A percentile compares a stretch with the other conserved stretches of the same genome.
These are phyloP conservation scores for Ziziphus jujuba DNA, from an alignment of 306 rosid genomes.

Conservation along the genomic window DNA sequence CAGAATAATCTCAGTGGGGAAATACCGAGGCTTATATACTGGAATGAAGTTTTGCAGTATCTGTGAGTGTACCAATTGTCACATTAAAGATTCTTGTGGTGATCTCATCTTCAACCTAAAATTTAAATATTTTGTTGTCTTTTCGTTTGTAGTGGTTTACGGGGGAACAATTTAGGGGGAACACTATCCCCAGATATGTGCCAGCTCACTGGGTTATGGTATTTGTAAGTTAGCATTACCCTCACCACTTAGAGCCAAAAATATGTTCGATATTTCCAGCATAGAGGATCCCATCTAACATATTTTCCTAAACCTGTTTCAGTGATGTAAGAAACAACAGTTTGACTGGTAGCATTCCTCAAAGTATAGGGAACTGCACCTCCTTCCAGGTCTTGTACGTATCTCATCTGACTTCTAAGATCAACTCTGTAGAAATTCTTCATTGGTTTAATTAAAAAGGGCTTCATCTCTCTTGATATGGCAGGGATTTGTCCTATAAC, in stretches of 20 bases:
- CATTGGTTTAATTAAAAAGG: background rate
- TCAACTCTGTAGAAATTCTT: background rate
- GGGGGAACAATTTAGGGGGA: conserved; percentile 90
- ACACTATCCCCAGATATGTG: conserved; percentile 92
- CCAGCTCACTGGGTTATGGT: conserved; percentile 94
- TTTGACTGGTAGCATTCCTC: conserved; percentile 85
- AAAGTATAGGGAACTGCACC: conserved; percentile 84
- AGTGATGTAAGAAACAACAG: conserved; percentile 98
- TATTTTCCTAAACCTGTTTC: conserved; percentile 14
- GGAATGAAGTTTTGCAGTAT: conserved; percentile 98
- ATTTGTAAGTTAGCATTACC: conserved; percentile 68
- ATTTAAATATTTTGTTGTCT: background rate
- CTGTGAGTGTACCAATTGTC: conserved; percentile 55
- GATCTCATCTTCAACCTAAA: background rate
- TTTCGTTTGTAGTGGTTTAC: conserved; percentile 60
- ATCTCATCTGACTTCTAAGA: conserved; percentile 31
- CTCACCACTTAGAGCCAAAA: background rate
- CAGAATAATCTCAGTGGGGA: conserved; percentile 93
- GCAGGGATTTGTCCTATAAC: conserved; percentile 86
- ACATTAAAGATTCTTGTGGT: background rate
- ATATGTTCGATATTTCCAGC: background rate
- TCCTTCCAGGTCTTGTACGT: conserved; percentile 98
- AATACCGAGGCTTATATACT: conserved; percentile 93
- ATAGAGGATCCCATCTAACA: background rate
- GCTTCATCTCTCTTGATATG: background rate